Evolutionary conservation across 768 basidiomycete genomes (phyloP), one percentile per base, ranked within the genome.

Genomic region (Tulasnella sp.): DNA sequence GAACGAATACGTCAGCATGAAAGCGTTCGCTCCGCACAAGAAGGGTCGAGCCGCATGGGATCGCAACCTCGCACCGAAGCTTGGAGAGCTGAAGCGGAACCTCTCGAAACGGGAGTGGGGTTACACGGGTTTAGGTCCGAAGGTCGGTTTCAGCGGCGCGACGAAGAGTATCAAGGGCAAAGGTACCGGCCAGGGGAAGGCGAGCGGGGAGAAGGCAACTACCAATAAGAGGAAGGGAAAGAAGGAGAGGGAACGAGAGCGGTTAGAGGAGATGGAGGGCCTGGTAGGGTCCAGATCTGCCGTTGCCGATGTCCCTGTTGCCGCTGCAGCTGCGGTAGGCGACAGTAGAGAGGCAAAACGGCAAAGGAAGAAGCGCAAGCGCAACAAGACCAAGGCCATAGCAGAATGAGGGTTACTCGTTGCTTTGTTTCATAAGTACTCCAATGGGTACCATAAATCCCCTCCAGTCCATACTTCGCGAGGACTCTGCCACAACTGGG

Each of bases 21-120:
- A 90, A 73, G 86, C 87, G 69, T 78, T 90, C 63, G 96, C 94
- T 15, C 90, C 96, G 4, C 98, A 97, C 70, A 44, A 75, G 80
- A 27, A 74, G 70, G 65, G 71, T 67, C 29, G 70, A 67, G n/a
- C 74, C 70, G 54, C 38, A 30, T 90, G 84, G 82, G 86, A 87
- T 66, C 70, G 74, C 31, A 76, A 73, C 41, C 78, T 87, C 12
- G 74, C 73, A 22, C 80, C 84, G 48, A 79, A 83, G 63, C 73
- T 94, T 46, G 74, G 77, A 65, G 86, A 92, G 61, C 76, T 96
- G 59, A 87, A 85, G 69, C 68, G 74, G 48, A 81, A 75, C 67
- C 68, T 96, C 29, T 65, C 69, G 38, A 67, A 31, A n/a, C 65
- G 68, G 30, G 22, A 59, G 62, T 38, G 34, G 34, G 34, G 34